Conservation (phyloP, 768 basidiomycete genomes). For the Boletales sp. region DNA sequence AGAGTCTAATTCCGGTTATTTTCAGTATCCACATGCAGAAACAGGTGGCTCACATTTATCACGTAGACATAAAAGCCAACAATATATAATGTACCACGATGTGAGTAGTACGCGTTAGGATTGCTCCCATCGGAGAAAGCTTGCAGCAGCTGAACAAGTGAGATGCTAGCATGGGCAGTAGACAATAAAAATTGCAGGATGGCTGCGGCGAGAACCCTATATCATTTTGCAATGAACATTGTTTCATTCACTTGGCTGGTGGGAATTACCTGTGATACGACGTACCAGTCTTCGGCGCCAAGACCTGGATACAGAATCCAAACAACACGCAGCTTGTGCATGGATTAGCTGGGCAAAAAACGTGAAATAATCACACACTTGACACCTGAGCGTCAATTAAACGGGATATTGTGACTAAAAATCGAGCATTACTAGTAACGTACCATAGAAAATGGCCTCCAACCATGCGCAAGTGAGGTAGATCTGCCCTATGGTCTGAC, state of each 20-base stretch:
- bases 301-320: conserved; percentile 3
- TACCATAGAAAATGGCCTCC: conserved; percentile 19
- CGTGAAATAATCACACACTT: conserved; percentile 4
- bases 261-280: conserved; percentile 5
- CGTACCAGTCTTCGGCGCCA: not conserved
- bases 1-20: conserved; percentile 7
- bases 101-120: conserved; percentile 7
- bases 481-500: conserved; percentile 13
- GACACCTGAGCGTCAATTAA: not conserved
- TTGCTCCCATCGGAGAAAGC: conserved; percentile 8
- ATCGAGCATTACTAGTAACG: not conserved
- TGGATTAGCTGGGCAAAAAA: not conserved
- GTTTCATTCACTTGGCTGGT: not conserved
- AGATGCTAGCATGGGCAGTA: conserved; percentile 12
- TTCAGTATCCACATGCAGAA: not conserved
- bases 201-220: conserved; percentile 10
- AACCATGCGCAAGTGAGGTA: conserved; percentile 14
- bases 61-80: conserved; percentile 18
- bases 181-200: conserved; percentile 15
- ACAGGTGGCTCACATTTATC: conserved; percentile 13
- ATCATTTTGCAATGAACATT: not conserved
- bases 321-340: not conserved
- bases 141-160: conserved; percentile 11
- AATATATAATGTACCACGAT: conserved; percentile 5
- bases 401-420: not conserved